phyloP scores from a whole-genome alignment of 768 basidiomycete species.

The Boletus rufocinnamomeus region DNA sequence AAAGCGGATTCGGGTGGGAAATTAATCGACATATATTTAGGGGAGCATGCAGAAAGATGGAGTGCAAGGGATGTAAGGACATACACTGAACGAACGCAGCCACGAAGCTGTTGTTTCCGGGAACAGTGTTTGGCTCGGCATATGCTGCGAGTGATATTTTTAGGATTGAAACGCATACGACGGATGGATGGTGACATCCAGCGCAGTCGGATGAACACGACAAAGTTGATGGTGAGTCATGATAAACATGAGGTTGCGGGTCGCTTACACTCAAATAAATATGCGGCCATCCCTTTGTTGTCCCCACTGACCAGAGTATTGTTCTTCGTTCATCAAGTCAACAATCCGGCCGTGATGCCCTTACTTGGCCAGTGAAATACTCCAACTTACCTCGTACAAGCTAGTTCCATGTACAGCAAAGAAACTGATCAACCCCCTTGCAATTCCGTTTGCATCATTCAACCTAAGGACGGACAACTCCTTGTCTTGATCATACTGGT shows the following conservation, averaged over 20 bases:
- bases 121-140: conserved; percentile 63
- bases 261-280: conserved; percentile 66
- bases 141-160: conserved; percentile 42
- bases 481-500: conserved; percentile 74
- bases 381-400: conserved; percentile 58
- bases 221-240: not conserved
- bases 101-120: conserved; percentile 69
- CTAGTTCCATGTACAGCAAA: conserved; percentile 82
- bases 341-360: not conserved
- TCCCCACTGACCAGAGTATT: conserved; percentile 80
- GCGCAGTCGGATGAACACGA: not conserved
- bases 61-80: conserved; percentile 17
- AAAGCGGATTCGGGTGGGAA: not conserved
- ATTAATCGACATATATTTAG: not conserved
- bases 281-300: conserved; percentile 87
- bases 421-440: conserved; percentile 70
- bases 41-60: not conserved
- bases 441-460: conserved; percentile 55
- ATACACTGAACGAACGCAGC: conserved; percentile 76
- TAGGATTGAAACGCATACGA: not conserved
- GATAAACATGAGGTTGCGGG: not conserved
- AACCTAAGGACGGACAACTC: conserved; percentile 69
- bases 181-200: too few relatives aligned
- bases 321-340: conserved; percentile 47
- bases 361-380: not conserved